Percentiles rank a stretch among this genome's conserved stretches.
phyloP scores from a whole-genome alignment of 2,329 filamentous ascomycete genomes.

The Penicillium sp. region DNA sequence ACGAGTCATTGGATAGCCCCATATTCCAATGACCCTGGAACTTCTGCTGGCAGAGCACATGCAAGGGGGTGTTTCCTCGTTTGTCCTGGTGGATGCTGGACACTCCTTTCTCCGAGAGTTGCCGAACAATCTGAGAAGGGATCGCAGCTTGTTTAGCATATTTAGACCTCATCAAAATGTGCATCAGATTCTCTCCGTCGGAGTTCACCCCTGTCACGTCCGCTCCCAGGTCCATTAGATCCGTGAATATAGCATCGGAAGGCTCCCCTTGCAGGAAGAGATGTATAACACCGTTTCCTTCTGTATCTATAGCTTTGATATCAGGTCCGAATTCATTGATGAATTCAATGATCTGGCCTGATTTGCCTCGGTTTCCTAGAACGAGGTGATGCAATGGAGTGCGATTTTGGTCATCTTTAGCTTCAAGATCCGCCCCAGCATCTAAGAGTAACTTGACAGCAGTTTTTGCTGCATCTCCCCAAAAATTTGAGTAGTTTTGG shows the following conservation, averaged over 20 bases:
- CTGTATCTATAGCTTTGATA: background rate
- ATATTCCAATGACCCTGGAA: background rate
- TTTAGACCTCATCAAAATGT: slow-evolving; percentile 2
- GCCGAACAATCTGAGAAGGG: background rate
- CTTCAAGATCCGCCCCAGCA: background rate
- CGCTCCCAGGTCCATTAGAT: background rate
- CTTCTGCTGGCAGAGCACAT: slow-evolving; percentile 1
- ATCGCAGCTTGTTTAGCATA: background rate
- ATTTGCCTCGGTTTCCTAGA: background rate
- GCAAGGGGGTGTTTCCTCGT: slow-evolving; percentile 4
- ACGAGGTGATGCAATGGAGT: slow-evolving; percentile 5
- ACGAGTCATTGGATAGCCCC: background rate
- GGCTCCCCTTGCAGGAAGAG: background rate
- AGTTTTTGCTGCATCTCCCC: background rate
- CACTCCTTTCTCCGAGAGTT: background rate
- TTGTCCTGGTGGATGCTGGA: background rate
- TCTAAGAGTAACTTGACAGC: background rate
- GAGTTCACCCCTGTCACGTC: background rate
- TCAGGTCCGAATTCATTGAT: background rate
- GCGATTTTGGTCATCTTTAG: background rate
- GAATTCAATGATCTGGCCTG: background rate
- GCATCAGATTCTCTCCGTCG: background rate
- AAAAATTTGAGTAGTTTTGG: background rate
- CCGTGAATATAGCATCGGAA: background rate
- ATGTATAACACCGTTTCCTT: background rate